Evolutionary conservation across 306 rosid species (phyloP).

Genomic region (Begonia peltatifolia): DNA sequence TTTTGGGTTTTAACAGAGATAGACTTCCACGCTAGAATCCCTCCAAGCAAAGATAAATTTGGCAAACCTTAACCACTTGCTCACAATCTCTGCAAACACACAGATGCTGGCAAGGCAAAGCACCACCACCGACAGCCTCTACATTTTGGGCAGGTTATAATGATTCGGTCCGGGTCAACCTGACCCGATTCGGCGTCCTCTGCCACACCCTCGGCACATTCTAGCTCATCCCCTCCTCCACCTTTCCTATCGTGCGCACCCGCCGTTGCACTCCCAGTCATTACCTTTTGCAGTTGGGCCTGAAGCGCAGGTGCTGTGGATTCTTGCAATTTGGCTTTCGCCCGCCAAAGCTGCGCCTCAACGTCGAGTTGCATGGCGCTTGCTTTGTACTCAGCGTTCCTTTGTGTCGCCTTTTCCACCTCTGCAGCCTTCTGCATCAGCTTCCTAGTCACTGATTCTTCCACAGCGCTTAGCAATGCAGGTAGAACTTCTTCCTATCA

Average conservation of each 20-base stretch:
- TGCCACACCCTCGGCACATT: conserved; percentile 37
- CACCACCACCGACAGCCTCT: conserved; percentile 61
- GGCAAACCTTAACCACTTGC: conserved; percentile 47
- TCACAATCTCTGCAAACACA: conserved; percentile 69
- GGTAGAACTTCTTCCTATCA: conserved; percentile 48
- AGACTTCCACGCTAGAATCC: conserved; percentile 64
- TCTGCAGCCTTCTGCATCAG: conserved; percentile 56
- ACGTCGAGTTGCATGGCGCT: conserved; percentile 60
- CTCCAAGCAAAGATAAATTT: conserved; percentile 46
- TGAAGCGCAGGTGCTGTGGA: conserved; percentile 52
- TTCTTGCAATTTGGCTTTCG: conserved; percentile 65
- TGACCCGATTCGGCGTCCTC: conserved; percentile 84
- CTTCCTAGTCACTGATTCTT: conserved; percentile 41
- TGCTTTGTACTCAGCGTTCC: conserved; percentile 64
- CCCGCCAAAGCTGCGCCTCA: conserved; percentile 74
- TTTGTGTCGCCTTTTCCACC: conserved; percentile 49
- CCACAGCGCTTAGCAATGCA: conserved; percentile 40
- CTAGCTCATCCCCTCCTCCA: conserved; percentile 17
- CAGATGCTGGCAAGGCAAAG: conserved; percentile 70
- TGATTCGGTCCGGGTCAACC: conserved; percentile 57
- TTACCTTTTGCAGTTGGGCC: conserved; percentile 61
- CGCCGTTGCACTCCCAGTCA: conserved; percentile 14
- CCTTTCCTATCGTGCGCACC: conserved; percentile 17
- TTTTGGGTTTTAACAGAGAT: conserved; percentile 34
- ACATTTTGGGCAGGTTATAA: conserved; percentile 39